A percentile compares a stretch with the other conserved stretches of the same genome.
phyloP scores from a whole-genome alignment of 306 rosid species.

The Begonia peltatifolia region DNA sequence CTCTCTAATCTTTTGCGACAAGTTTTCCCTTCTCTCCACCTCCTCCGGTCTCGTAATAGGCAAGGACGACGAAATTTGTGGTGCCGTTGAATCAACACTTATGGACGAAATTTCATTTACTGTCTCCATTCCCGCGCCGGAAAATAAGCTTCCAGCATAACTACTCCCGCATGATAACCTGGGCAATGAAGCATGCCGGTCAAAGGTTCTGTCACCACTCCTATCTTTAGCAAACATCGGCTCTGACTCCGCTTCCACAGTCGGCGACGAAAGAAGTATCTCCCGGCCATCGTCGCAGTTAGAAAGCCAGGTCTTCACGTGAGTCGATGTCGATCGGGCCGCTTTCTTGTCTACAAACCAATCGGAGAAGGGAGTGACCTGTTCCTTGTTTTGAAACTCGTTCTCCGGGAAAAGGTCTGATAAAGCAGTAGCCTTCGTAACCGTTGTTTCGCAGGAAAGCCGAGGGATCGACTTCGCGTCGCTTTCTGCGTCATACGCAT shows the following conservation, averaged over 20 bases:
- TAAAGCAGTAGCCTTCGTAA: constrained; percentile 21
- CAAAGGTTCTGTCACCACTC: constrained; percentile 43
- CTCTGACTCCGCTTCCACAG: constrained; percentile 15
- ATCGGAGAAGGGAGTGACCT: constrained; percentile 30
- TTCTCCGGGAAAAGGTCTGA: constrained; percentile 39
- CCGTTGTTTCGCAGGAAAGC: constrained; percentile 19
- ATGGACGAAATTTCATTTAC: constrained; percentile 51
- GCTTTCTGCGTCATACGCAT: constrained; percentile 23
- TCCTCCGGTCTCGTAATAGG: constrained; percentile 13
- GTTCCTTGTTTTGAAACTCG: constrained; percentile 21
- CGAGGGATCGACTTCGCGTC: constrained; percentile 24
- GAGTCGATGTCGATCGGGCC: constrained; percentile 18
- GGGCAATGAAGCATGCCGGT: constrained; percentile 52
- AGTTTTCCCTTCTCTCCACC: constrained; percentile 11
- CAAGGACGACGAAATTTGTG: constrained; percentile 22
- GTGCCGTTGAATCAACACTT: constrained; percentile 24
- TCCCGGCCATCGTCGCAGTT: constrained; percentile 31
- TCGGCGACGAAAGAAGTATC: constrained; percentile 24
- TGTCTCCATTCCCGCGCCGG: constrained; percentile 56
- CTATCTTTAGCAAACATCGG: constrained; percentile 23
- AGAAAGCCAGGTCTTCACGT: constrained; percentile 21
- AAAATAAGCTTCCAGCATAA: constrained; percentile 79
- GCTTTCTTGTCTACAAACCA: constrained; percentile 51
- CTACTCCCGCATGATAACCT: constrained; percentile 69
- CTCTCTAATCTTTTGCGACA: constrained; percentile 33